These are phyloP conservation scores for Tritrichomonas musculus DNA, from an alignment of 208 protist genomes.

Conservation along the genomic window DNA sequence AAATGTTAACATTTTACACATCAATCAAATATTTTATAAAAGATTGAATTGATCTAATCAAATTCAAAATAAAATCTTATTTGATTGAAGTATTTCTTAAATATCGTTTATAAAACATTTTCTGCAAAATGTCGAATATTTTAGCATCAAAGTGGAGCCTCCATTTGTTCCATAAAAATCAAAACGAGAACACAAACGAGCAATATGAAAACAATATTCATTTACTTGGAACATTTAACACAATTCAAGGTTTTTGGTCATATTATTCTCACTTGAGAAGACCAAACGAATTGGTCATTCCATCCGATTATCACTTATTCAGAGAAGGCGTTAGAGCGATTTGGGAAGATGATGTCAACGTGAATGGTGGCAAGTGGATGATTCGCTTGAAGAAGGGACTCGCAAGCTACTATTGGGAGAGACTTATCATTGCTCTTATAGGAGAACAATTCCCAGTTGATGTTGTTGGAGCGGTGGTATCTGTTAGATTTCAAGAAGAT, in stretches of 20 bases:
- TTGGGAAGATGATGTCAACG: constrained; percentile 38
- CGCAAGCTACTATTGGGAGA: not conserved
- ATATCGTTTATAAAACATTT: too few species aligned
- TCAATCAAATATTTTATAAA: too few species aligned
- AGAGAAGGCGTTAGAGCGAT: constrained; percentile 33
- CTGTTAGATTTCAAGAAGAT: constrained; percentile 1
- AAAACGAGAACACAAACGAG: not conserved
- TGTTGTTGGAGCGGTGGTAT: not conserved
- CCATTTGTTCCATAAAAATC: not conserved
- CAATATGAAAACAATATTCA: constrained; percentile 23
- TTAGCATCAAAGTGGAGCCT: not conserved
- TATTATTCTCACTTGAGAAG: not conserved
- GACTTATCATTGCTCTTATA: not conserved
- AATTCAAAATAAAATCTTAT: too few species aligned
- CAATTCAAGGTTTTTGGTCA: constrained; percentile 26
- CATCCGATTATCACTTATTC: constrained; percentile 37
- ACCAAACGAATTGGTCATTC: not conserved
- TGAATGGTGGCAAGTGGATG: constrained; percentile 39
- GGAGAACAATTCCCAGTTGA: constrained; percentile 7
- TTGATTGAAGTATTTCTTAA: too few species aligned
- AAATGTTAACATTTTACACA: too few species aligned
- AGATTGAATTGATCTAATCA: too few species aligned
- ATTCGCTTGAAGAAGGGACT: constrained; percentile 15
- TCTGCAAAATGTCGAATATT: too few species aligned
- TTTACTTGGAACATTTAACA: not conserved